phyloP scores from a whole-genome alignment of 345 rosid species.

The Rubroshorea leprosula region DNA sequence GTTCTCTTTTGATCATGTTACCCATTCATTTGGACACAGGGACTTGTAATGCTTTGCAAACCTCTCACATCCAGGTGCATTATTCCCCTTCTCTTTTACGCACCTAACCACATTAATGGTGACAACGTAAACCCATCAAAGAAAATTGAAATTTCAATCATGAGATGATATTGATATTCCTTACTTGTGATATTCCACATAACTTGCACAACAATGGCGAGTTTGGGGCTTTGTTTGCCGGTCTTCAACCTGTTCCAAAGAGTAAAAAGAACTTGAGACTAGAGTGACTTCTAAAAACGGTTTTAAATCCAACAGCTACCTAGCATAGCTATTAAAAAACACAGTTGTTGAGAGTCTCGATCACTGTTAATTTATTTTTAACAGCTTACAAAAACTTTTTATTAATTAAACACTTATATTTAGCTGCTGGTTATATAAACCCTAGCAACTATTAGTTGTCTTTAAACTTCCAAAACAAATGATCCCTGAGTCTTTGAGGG shows the following conservation, averaged over 20 bases:
- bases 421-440: no score
- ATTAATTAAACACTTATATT: no score
- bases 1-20: background rate
- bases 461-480: slow-evolving; percentile 5
- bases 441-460: no score
- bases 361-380: no score
- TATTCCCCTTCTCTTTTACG: slow-evolving; percentile 18
- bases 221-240: slow-evolving; percentile 23
- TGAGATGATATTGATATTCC: background rate
- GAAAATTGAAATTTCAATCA: background rate
- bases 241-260: background rate
- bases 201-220: slow-evolving; percentile 28
- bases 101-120: slow-evolving; percentile 18
- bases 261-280: no score
- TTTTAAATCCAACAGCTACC: no score
- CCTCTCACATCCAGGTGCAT: slow-evolving; percentile 23
- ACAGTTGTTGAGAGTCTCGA: no score
- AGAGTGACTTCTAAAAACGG: no score
- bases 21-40: slow-evolving; percentile 41
- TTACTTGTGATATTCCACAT: slow-evolving; percentile 26
- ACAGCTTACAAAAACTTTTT: no score
- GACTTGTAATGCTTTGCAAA: slow-evolving; percentile 29
- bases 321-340: no score
- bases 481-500: background rate
- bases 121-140: background rate